Base-by-base conservation (phyloP, 75 land plant species). In the Cunninghamia lanceolata region DNA sequence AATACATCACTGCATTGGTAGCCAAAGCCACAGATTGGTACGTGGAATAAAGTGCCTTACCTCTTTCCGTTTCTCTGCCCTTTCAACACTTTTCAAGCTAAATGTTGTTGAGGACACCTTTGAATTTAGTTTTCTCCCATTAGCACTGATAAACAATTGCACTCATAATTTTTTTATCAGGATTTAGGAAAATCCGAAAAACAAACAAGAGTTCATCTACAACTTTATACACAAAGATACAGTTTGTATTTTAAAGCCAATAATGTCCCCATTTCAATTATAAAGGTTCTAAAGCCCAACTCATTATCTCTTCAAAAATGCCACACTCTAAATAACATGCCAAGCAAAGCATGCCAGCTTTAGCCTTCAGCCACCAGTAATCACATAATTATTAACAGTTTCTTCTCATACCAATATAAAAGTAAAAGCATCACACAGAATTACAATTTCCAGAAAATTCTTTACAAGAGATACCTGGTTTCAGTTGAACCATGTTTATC, bases 1-100 rank as follows among this genome's bases (percentile, higher is more conserved):
- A 66, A 34, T n/a, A 50, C n/a, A 82, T 50, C n/a, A 50, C 56
- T 46, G 16, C 53, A 13, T 50, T 50, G 53, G 83, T 25, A 30
- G 9, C 47, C 6, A 15, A 9, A 50, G 34, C 34, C 32, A 39
- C 54, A 82, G 6, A 16, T 46, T 46, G 16, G 16, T 28, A 50
- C n/a, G 13, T 50, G 83, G 34, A 30, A 46, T n/a, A 46, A 82
- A 17, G 14, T n/a, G 25, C 17, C 90, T 86, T 90, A 86, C 97
- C 97, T 97, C 95, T 90, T 91, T 92, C 32, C 99, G 89, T 86
- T 91, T 95, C 85, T 95, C 96, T 32, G 99, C 99, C 19, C 94
- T 91, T 79, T 91, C 95, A 88, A 88, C 92, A 88, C 96, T 91
- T 92, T 88, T 97, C 73, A 94, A 93, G 82, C 71, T 89, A 87